A percentile compares a stretch with the other conserved stretches of the same genome.
phyloP scores from a whole-genome alignment of 345 rosid genomes.

The Syzygium grande region DNA sequence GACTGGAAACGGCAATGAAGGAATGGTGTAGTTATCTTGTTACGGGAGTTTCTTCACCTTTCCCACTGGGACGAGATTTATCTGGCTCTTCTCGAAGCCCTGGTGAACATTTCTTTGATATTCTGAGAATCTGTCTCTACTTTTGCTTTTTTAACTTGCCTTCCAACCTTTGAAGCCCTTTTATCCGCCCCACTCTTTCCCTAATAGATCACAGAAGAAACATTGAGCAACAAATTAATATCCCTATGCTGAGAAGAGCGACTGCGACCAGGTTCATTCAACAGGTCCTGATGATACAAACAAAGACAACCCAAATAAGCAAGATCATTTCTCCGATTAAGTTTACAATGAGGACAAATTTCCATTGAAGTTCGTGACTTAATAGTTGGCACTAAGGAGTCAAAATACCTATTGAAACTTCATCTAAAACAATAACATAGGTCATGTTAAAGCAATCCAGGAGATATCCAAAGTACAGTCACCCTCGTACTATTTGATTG shows the following conservation, averaged over 20 bases:
- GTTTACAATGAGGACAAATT: background rate
- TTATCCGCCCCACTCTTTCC: slow-evolving; percentile 30
- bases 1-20: background rate
- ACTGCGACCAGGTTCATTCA: background rate
- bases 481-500: background rate
- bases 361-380: background rate
- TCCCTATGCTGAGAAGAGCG: background rate
- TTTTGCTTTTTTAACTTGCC: slow-evolving; percentile 56
- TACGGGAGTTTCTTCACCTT: background rate
- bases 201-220: slow-evolving; percentile 6
- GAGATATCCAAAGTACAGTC: background rate
- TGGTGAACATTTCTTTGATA: slow-evolving; percentile 79
- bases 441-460: background rate
- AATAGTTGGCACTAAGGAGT: background rate
- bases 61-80: slow-evolving; percentile 1
- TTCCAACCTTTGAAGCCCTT: slow-evolving; percentile 33
- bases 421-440: background rate
- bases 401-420: background rate
- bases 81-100: slow-evolving; percentile 49
- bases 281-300: background rate
- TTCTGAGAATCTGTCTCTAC: slow-evolving; percentile 68
- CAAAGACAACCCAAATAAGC: background rate
- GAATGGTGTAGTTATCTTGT: background rate
- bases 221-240: background rate
- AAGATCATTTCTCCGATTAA: background rate